A percentile compares a stretch with the other conserved stretches of the same genome.
These are phyloP conservation scores for Kuraishia ogatae DNA, from an alignment of 805 yeast genomes.

Conservation along the genomic window DNA sequence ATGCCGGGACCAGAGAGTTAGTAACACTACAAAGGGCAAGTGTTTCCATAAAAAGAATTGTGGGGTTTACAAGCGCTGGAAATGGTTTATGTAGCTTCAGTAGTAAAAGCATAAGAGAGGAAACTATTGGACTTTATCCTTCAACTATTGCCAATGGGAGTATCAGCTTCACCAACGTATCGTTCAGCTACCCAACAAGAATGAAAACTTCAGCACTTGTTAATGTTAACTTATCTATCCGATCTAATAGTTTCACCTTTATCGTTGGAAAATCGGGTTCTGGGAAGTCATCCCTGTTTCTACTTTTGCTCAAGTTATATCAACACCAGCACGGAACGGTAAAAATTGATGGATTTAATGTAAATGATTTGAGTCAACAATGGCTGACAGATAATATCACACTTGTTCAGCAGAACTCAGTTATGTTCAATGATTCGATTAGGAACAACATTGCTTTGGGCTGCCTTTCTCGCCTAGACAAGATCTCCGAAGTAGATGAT, in stretches of 20 bases:
- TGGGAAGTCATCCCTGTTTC: slow-evolving; percentile 81
- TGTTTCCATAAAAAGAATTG: slow-evolving; percentile 52
- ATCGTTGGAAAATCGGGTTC: slow-evolving; percentile 87
- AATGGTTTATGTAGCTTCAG: not conserved
- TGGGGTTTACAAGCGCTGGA: slow-evolving; percentile 23
- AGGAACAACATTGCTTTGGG: slow-evolving; percentile 58
- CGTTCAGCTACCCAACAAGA: slow-evolving; percentile 58
- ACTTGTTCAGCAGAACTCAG: slow-evolving; percentile 64
- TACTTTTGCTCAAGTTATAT: slow-evolving; percentile 56
- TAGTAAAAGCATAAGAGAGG: not conserved
- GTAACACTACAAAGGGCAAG: slow-evolving; percentile 62
- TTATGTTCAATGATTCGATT: slow-evolving; percentile 56
- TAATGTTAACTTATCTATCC: slow-evolving; percentile 35
- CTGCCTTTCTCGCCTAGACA: slow-evolving; percentile 15
- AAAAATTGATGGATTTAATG: slow-evolving; percentile 41
- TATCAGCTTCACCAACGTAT: slow-evolving; percentile 45
- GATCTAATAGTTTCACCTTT: slow-evolving; percentile 41
- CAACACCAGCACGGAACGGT: slow-evolving; percentile 43
- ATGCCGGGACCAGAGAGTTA: slow-evolving; percentile 45
- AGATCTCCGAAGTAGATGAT: slow-evolving; percentile 12
- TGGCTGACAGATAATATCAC: slow-evolving; percentile 62
- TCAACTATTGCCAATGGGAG: slow-evolving; percentile 31
- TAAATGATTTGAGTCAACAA: slow-evolving; percentile 29
- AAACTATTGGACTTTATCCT: slow-evolving; percentile 10
- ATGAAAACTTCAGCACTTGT: slow-evolving; percentile 36